Conservation (phyloP, 768 basidiomycete species). For the Mrakia blollopis region DNA sequence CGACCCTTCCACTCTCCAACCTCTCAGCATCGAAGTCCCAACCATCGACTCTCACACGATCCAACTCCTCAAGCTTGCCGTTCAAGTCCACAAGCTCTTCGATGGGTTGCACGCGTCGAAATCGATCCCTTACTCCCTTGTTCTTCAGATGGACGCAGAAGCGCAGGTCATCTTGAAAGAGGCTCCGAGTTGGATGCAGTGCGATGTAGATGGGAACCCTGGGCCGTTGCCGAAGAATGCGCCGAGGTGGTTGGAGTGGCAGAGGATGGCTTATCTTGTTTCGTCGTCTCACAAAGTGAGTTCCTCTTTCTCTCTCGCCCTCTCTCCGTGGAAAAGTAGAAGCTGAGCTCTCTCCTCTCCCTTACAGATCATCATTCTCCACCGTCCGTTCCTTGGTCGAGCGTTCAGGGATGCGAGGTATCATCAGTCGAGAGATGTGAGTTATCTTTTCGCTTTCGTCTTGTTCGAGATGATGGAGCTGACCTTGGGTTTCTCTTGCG, state of each 20-base stretch:
- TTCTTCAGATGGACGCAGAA: slow-evolving; percentile 31
- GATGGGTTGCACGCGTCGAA: slow-evolving; percentile 14
- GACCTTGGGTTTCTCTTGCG: neutral
- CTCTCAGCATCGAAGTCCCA: slow-evolving; percentile 12
- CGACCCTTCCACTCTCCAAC: slow-evolving; percentile 10
- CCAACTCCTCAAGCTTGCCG: slow-evolving; percentile 23
- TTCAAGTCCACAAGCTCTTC: slow-evolving; percentile 24
- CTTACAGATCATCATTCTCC: slow-evolving; percentile 34
- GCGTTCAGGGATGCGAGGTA: slow-evolving; percentile 34
- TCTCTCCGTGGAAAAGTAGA: neutral
- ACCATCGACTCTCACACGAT: slow-evolving; percentile 19
- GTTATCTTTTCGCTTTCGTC: neutral
- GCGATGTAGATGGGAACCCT: slow-evolving; percentile 21
- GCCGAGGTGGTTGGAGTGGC: slow-evolving; percentile 36
- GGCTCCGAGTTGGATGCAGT: slow-evolving; percentile 35
- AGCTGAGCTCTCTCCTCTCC: neutral
- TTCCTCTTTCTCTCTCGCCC: neutral
- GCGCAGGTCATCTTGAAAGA: slow-evolving; percentile 27
- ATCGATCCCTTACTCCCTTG: slow-evolving; percentile 9
- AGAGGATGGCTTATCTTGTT: slow-evolving; percentile 32
- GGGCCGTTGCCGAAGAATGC: slow-evolving; percentile 19
- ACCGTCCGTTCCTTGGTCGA: slow-evolving; percentile 36
- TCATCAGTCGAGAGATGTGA: slow-evolving; percentile 22
- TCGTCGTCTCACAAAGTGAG: slow-evolving; percentile 18
- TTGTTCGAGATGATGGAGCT: neutral